These are phyloP conservation scores for Decorospora gaudefroyi DNA, from an alignment of 2,329 filamentous ascomycete genomes.

Conservation along the genomic window DNA sequence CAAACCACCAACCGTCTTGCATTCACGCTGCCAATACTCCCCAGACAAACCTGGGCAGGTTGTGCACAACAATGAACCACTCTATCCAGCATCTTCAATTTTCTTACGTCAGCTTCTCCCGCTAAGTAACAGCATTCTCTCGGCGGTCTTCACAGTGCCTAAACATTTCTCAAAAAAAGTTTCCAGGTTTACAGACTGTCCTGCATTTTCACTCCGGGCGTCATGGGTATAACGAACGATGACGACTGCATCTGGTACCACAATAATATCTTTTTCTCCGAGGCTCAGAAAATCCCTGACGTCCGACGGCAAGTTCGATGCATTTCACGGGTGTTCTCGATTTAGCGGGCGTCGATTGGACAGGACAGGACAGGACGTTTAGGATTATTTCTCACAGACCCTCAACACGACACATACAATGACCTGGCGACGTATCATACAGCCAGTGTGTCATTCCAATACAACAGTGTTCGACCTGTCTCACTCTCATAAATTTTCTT, in stretches of 20 bases:
- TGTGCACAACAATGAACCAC: too few relatives aligned
- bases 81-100: too few relatives aligned
- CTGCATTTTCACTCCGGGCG: slow-evolving; percentile 11
- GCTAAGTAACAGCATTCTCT: slow-evolving; percentile 4
- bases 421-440: slow-evolving; percentile 11
- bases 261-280: slow-evolving; percentile 1
- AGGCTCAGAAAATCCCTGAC: slow-evolving; percentile 4
- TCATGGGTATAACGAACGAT: slow-evolving; percentile 20
- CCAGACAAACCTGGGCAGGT: too few relatives aligned
- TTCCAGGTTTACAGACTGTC: slow-evolving; percentile 12
- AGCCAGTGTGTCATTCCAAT: slow-evolving; percentile 7
- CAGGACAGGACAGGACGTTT: slow-evolving; percentile 6
- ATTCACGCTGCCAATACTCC: too few relatives aligned
- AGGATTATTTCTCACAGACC: slow-evolving; percentile 5
- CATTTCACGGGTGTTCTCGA: slow-evolving; percentile 21
- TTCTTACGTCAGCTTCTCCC: slow-evolving; percentile 1
- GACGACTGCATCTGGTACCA: slow-evolving; percentile 18
- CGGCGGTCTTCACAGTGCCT: slow-evolving; percentile 1
- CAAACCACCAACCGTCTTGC: too few relatives aligned
- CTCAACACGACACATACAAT: slow-evolving; percentile 7
- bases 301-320: slow-evolving; percentile 14
- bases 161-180: slow-evolving; percentile 21
- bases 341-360: slow-evolving; percentile 14
- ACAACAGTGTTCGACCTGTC: neutral
- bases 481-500: neutral